Conservation (phyloP, 2,329 filamentous ascomycete genomes). For the Aureobasidium mangrovei region DNA sequence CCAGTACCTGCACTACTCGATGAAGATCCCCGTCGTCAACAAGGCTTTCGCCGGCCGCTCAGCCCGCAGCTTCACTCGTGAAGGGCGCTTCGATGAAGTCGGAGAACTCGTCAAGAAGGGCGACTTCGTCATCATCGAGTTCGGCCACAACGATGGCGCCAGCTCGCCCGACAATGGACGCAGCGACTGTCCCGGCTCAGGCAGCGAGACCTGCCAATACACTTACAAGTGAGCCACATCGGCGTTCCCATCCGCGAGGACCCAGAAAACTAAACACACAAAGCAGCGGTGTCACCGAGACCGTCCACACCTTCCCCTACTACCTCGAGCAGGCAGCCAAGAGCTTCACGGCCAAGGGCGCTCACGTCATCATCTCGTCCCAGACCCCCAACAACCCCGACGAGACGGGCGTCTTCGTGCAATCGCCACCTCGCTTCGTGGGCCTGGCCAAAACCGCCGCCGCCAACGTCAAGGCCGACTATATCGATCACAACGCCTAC, state of each 20-base stretch:
- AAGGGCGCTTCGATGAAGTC: slow-evolving; percentile 55
- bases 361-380: slow-evolving; percentile 50
- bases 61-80: slow-evolving; percentile 57
- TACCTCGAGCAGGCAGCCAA: slow-evolving; percentile 52
- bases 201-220: slow-evolving; percentile 45
- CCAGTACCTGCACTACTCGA: slow-evolving; percentile 46
- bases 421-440: slow-evolving; percentile 46
- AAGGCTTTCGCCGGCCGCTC: slow-evolving; percentile 57
- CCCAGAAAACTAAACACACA: background rate
- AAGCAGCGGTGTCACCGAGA: slow-evolving; percentile 38
- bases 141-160: slow-evolving; percentile 65
- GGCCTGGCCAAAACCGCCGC: slow-evolving; percentile 46
- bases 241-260: background rate
- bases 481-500: slow-evolving; percentile 54
- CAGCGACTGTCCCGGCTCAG: slow-evolving; percentile 49
- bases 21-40: slow-evolving; percentile 49
- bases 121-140: slow-evolving; percentile 62
- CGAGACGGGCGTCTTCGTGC: slow-evolving; percentile 46
- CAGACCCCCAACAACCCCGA: slow-evolving; percentile 57
- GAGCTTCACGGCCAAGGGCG: slow-evolving; percentile 47
- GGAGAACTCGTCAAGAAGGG: slow-evolving; percentile 44
- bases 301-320: slow-evolving; percentile 51
- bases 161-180: slow-evolving; percentile 52
- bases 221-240: slow-evolving; percentile 33
- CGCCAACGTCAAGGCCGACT: slow-evolving; percentile 39